Base-by-base conservation (phyloP, 306 rosid species). In the Arachis hypogaea region DNA sequence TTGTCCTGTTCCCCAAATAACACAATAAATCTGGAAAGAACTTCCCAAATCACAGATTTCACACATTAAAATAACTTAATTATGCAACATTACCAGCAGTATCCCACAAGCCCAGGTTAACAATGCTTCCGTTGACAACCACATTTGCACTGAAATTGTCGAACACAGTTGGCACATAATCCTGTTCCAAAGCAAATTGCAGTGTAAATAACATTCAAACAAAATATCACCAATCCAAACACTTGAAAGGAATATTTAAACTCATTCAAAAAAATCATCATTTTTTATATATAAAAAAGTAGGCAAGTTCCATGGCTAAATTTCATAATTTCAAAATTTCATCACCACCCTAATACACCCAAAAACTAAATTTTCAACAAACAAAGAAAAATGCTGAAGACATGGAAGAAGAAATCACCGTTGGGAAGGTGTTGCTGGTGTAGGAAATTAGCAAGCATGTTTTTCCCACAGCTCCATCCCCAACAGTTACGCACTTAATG, bases 71-170 rank as follows among this genome's bases (percentile, higher is more conserved):
- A 59, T 41, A 62, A 65, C 7, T n/a, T 42, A 77, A 49, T 43
- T 8, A 45, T 11, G n/a, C 55, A 76, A 66, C 73, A 69, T 86
- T 92, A 95, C 99, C 98, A 51, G 99, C 98, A 80, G 99, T 95
- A 73, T 95, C 99, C 98, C 99, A 95, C 82, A 95, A 88, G 22
- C 99, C 99, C 83, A 95, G 88, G 77, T 95, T 95, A 57, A 95
- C 99, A 78, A 95, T 92, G 84, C 80, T 72, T 68, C 99, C 99
- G 81, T 95, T 92, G 75, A 95, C 99, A 77, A 95, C 99, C 82
- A 95, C 99, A 67, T 95, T 95, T 68, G 98, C 99, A 47, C 98
- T 95, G 81, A 95, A 95, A 86, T 95, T 95, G 96, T 95, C 98
- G 12, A 93, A 93, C 81, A 90, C 96, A 59, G 98, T 93, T 5